Evolutionary conservation across 2,329 filamentous ascomycete species (phyloP).

Genomic region (Aspergillus japonicus): DNA sequence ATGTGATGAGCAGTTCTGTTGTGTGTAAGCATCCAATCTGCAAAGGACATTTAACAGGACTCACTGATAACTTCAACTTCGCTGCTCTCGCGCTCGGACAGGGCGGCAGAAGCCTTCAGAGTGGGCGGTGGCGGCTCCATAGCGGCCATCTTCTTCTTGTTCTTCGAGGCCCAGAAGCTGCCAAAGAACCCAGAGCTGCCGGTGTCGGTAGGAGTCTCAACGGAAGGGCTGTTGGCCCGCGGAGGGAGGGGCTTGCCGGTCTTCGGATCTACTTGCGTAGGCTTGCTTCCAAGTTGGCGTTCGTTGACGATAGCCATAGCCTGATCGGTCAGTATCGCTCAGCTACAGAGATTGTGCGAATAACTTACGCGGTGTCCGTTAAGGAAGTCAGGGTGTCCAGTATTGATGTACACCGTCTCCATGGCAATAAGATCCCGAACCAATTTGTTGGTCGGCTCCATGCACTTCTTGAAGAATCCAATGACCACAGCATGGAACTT

Average conservation of each 20-base stretch:
- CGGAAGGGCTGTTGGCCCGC: conserved; percentile 72
- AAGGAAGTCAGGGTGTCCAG: conserved; percentile 94
- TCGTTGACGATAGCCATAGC: conserved; percentile 99
- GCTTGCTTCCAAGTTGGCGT: conserved; percentile 75
- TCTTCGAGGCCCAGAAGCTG: conserved; percentile 98
- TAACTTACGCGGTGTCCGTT: conserved; percentile 79
- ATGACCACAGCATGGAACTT: conserved; percentile 94
- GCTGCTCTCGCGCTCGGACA: conserved; percentile 90
- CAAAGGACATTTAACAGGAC: conserved; percentile 36
- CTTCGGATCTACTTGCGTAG: conserved; percentile 95
- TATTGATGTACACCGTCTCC: conserved; percentile 98
- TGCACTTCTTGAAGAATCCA: conserved; percentile 93
- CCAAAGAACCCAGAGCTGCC: conserved; percentile 83
- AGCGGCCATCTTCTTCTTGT: conserved; percentile 99
- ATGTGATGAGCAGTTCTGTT: conserved; percentile 86
- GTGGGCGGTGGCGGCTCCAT: conserved; percentile 95
- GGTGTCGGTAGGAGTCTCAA: conserved; percentile 55
- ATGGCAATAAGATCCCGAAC: conserved; percentile 89
- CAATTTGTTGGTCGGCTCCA: conserved; percentile 97
- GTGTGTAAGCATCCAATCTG: conserved; percentile 16
- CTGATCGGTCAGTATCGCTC: conserved; percentile 38
- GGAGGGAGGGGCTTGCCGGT: conserved; percentile 91
- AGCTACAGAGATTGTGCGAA: not conserved
- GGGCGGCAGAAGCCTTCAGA: conserved; percentile 87
- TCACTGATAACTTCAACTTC: conserved; percentile 98